Evolutionary conservation across 176 grass and related monocot genomes (phyloP).

Genomic region (Bolboschoenus planiculmis): DNA sequence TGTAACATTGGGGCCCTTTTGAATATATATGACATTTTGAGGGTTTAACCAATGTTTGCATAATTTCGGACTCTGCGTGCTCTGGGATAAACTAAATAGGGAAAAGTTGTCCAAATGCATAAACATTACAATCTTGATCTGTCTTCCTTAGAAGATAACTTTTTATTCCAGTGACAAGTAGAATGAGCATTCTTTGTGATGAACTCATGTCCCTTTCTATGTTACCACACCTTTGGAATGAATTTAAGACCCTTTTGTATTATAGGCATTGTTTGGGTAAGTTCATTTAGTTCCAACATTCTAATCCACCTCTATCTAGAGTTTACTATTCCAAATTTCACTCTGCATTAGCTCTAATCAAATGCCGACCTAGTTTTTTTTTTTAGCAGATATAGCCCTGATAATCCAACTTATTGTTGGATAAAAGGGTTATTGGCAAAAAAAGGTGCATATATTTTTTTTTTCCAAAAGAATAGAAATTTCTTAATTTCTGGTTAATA

Average conservation of each 20-base stretch:
- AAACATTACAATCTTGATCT: neutral
- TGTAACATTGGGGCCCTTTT: too few species aligned
- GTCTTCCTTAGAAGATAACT: neutral
- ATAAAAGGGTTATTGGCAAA: neutral
- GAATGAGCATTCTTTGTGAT: neutral
- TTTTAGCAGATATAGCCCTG: neutral
- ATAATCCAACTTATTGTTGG: neutral
- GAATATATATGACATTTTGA: neutral
- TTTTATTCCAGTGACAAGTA: neutral
- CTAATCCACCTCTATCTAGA: neutral
- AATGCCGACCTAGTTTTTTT: neutral
- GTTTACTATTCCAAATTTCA: neutral
- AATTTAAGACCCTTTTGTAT: neutral
- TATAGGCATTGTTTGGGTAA: neutral
- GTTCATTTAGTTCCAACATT: neutral
- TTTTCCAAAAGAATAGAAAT: neutral
- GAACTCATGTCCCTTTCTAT: neutral
- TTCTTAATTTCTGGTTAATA: neutral
- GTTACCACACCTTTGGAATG: neutral
- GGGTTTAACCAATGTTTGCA: neutral
- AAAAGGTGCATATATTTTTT: neutral
- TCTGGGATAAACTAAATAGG: neutral
- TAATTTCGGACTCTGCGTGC: neutral
- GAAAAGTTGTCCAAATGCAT: neutral
- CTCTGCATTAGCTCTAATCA: neutral